Percentiles rank a stretch among this genome's conserved stretches.
Evolutionary conservation across 2,329 filamentous ascomycete species (phyloP).

Genomic region (Paecilomyces sp.): DNA sequence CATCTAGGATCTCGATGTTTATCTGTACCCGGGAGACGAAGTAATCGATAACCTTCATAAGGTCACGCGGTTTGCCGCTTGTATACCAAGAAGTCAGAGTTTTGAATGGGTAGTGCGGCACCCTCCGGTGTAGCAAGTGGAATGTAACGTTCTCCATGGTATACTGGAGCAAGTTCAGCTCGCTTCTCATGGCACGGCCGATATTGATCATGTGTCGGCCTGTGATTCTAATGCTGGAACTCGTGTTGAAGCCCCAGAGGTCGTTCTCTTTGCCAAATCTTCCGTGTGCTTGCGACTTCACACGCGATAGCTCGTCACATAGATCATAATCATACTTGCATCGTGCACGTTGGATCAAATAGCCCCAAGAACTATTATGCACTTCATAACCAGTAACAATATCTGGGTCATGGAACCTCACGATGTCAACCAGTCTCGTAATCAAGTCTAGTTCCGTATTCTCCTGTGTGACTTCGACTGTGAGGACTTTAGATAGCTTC

Average conservation of each 20-base stretch:
- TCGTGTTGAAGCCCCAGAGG: conserved; percentile 89
- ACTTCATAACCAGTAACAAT: conserved; percentile 94
- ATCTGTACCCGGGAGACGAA: conserved; percentile 69
- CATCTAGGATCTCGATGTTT: conserved; percentile 83
- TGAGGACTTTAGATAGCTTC: conserved; percentile 52
- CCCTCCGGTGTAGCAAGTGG: conserved; percentile 76
- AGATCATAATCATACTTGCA: conserved; percentile 84
- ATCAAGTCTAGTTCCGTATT: conserved; percentile 76
- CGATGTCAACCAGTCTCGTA: conserved; percentile 77
- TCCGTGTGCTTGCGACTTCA: conserved; percentile 76
- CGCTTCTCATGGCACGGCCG: conserved; percentile 92
- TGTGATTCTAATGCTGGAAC: conserved; percentile 85
- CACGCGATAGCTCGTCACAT: conserved; percentile 83
- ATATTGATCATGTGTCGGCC: conserved; percentile 95
- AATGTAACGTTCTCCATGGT: conserved; percentile 95
- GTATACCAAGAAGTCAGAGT: conserved; percentile 78
- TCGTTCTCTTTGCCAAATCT: conserved; percentile 81
- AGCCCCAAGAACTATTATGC: conserved; percentile 90
- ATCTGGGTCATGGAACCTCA: conserved; percentile 78
- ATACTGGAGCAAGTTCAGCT: conserved; percentile 86
- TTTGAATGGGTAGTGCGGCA: conserved; percentile 78
- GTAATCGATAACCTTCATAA: conserved; percentile 70
- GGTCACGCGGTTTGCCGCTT: conserved; percentile 59
- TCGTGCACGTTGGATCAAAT: conserved; percentile 81
- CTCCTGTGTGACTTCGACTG: conserved; percentile 65